Evolutionary conservation across 208 protist genomes (phyloP), one percentile per base, ranked within the genome.

Genomic region (Naegleria lovaniensis): DNA sequence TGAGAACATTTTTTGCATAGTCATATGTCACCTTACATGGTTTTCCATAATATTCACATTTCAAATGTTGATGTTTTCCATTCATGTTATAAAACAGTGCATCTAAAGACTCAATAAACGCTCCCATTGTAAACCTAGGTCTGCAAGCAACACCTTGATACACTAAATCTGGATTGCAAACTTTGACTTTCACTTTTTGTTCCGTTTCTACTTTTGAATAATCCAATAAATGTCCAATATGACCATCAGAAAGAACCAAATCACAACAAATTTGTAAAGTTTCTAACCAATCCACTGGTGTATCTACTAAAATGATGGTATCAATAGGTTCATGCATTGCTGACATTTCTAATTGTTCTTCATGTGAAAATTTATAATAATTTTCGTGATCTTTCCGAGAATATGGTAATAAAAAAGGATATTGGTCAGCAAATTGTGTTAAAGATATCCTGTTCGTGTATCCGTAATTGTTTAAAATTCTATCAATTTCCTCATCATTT

Each of bases 1-100:
- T 67, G 9, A 88, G 36, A n/a, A 59, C 43, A 38, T 88, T 88
- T n/a, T 88, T 38, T 48, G 84, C 84, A 58, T 58, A 88, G 4
- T n/a, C 13, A 88, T 58, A 88, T 0, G 84, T 88, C 0, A 58
- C 13, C 33, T 58, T 38, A n/a, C 19, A 5, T 58, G 84, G 84
- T 38, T 88, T 88, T 58, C 84, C 84, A 88, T 22, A 67, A 29
- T 29, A 67, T 67, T 67, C 55, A 67, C 22, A 67, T 67, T 67
- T 15, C 22, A 67, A 67, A 67, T 67, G 55, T 67, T 67, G 55
- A 22, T 29, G 11, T 13, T 67, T 67, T 4, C 55, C 55, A 67
- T 67, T 67, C 22, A 29, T 29, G 19, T 29, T 67, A 29, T 29
- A 67, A 67, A 67, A 67, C 22, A 67, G 19, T 22, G 55, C 22